A percentile compares a stretch with the other conserved stretches of the same genome.
These are phyloP conservation scores for Metschnikowia matae DNA, from an alignment of 805 yeast genomes.

Conservation along the genomic window DNA sequence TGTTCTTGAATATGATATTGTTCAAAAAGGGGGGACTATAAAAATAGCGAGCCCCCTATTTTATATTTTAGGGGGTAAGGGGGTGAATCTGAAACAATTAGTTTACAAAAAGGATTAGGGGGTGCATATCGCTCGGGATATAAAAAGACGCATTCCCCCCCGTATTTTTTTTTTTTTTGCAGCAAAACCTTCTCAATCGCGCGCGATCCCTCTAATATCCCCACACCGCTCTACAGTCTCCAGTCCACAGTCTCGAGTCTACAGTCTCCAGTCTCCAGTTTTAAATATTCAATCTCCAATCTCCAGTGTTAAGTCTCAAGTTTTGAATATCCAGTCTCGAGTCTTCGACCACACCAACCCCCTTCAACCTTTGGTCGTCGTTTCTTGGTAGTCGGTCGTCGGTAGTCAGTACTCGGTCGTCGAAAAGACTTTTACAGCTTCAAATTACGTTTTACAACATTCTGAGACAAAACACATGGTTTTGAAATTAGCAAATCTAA, in stretches of 20 bases:
- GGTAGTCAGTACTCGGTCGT: too few relatives aligned
- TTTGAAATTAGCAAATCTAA: background rate
- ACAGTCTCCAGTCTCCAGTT: too few relatives aligned
- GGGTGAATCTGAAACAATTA: background rate
- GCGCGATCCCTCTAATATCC: background rate
- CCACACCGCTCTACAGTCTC: background rate
- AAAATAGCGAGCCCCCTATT: background rate
- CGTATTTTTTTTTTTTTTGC: background rate
- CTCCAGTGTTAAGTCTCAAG: too few relatives aligned
- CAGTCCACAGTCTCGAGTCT: too few relatives aligned
- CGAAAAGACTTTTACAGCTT: background rate
- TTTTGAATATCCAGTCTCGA: too few relatives aligned
- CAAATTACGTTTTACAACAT: background rate
- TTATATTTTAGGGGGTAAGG: too few relatives aligned
- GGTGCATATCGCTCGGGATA: background rate
- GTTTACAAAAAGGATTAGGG: background rate
- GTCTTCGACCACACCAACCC: too few relatives aligned
- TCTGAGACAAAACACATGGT: background rate
- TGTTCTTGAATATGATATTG: too few relatives aligned
- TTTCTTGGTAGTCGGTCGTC: too few relatives aligned
- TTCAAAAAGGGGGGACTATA: too few relatives aligned
- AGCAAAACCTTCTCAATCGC: background rate
- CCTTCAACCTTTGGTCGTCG: too few relatives aligned
- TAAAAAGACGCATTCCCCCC: background rate
- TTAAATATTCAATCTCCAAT: too few relatives aligned